Evolutionary conservation across 768 basidiomycete species (phyloP).

Genomic region (Plicaturopsis crispa): DNA sequence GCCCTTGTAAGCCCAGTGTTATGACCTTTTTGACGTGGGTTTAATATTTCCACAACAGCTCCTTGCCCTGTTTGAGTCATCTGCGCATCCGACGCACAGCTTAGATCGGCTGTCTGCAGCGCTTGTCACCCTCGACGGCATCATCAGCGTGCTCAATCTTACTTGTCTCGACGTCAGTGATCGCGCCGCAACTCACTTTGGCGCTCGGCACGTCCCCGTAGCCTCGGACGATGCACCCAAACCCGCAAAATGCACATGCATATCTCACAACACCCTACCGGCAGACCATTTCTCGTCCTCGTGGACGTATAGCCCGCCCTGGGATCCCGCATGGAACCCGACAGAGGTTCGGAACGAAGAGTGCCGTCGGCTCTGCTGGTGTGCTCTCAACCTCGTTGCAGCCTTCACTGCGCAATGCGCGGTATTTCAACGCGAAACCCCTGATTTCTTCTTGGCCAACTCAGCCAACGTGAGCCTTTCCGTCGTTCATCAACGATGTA

Average conservation of each 20-base stretch:
- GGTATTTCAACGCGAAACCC: constrained; percentile 51
- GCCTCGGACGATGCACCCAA: constrained; percentile 19
- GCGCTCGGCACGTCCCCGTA: constrained; percentile 42
- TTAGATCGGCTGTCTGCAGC: constrained; percentile 45
- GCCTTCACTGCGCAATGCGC: constrained; percentile 64
- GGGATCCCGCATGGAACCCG: constrained; percentile 51
- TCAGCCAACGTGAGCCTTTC: constrained; percentile 57
- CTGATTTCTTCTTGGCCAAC: constrained; percentile 53
- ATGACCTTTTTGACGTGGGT: neutral
- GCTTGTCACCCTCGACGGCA: constrained; percentile 53
- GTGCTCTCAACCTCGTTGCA: constrained; percentile 59
- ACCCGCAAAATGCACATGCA: constrained; percentile 42
- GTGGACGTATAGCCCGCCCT: constrained; percentile 48
- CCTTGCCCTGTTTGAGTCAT: constrained; percentile 71
- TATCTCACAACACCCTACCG: constrained; percentile 24
- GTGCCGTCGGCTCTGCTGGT: constrained; percentile 72
- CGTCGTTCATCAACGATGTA: constrained; percentile 4
- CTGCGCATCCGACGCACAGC: constrained; percentile 60
- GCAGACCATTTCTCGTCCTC: constrained; percentile 28
- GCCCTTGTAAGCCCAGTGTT: constrained; percentile 42
- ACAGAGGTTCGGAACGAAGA: constrained; percentile 59
- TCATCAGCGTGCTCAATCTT: constrained; percentile 49
- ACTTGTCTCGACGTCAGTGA: constrained; percentile 52
- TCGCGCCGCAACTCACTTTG: constrained; percentile 42
- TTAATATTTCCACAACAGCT: constrained; percentile 39